A percentile compares a stretch with the other conserved stretches of the same genome.
phyloP scores from a whole-genome alignment of 139 green algal species.

The Chlorokybus atmophyticus region DNA sequence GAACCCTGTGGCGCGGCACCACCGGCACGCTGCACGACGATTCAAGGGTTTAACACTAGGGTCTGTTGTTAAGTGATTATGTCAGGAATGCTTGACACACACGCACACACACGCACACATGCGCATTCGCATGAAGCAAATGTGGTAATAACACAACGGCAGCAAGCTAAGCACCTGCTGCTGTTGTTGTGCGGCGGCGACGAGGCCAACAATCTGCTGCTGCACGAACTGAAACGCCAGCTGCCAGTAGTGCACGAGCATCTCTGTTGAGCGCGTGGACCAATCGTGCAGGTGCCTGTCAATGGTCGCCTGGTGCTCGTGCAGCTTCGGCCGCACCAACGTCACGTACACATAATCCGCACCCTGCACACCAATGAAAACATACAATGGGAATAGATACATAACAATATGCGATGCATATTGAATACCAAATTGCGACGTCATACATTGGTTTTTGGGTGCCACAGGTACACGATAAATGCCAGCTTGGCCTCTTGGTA shows the following conservation, averaged over 20 bases:
- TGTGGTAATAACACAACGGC: too few species aligned
- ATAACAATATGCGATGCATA: background rate
- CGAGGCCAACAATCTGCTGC: background rate
- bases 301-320: constrained; percentile 8
- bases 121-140: too few species aligned
- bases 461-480: constrained; percentile 15
- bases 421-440: background rate
- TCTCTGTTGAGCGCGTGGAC: background rate
- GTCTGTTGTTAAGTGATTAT: too few species aligned
- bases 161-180: too few species aligned
- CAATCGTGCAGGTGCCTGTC: constrained; percentile 6
- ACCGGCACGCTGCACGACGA: too few species aligned
- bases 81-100: too few species aligned
- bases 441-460: constrained; percentile 7
- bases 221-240: background rate
- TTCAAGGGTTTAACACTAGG: too few species aligned
- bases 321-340: constrained; percentile 1
- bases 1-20: too few species aligned
- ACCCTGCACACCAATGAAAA: constrained; percentile 1
- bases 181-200: too few species aligned
- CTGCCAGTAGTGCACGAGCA: constrained; percentile 1
- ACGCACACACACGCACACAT: too few species aligned
- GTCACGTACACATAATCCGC: constrained; percentile 3
- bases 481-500: constrained; percentile 4
- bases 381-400: background rate